Evolutionary conservation across 1,284 basidiomycete species (phyloP), one percentile per base, ranked within the genome.

Genomic region (Apiotrichum sp.): DNA sequence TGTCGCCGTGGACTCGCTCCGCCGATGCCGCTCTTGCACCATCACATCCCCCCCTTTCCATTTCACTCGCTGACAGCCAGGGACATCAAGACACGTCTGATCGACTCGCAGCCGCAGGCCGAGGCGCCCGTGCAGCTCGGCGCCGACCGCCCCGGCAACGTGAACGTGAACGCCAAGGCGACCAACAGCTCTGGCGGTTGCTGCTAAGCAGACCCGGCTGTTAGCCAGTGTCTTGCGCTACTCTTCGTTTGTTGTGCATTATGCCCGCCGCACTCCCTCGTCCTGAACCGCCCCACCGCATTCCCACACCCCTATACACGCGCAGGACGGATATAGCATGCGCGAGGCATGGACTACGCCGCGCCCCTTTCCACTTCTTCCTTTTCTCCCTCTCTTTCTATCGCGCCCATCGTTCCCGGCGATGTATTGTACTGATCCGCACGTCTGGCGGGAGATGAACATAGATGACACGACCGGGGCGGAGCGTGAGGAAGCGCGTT

Each of bases 81-180:
- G 74, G 91, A 93, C 76, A 96, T 96, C 81, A 99, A 98, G 82
- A 85, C 89, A 48, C 87, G 95, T 53, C 81, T 98, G 66, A 97
- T 98, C 74, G 96, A 98, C 77, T 90, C 90, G 34, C 89, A 93
- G 78, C 86, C 84, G 35, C 87, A 89, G 60, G 80, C 83, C 50
- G 78, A 71, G 33, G 59, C 66, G 13, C 58, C 70, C 4, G 54
- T 66, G 8, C 38, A 52, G 41, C 67, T 71, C 43, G 64, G 54
- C 40, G 69, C 68, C n/a, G 69, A 71, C 58, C 58, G 63, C 46
- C 65, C 66, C 31, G 69, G 70, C 52, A 70, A 71, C 57, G 69
- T 72, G 49, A 67, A 68, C 63, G 62, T 66, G 29, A n/a, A 32
- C 31, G 63, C 58, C 65, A 66, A 69, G 62, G 59, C 67, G 55